Evolutionary conservation across 179 eudicot species (phyloP).

Genomic region (Silene coronaria): DNA sequence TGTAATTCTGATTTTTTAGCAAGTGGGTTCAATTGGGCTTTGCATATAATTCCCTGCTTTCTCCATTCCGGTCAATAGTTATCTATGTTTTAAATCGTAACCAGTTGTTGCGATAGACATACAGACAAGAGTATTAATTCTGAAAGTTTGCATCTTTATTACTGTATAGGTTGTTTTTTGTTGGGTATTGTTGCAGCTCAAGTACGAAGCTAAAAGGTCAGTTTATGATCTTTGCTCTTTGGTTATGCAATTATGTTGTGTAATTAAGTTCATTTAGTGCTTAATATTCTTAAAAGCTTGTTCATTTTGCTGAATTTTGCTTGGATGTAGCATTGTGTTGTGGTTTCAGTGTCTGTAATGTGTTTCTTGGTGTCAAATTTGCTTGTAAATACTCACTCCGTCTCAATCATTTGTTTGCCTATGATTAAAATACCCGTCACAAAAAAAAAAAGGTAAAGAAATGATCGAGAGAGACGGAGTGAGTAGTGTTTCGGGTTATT

Average conservation of each 20-base stretch:
- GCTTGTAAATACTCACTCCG: neutral
- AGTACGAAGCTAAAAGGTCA: constrained; percentile 16
- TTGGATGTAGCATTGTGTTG: no score
- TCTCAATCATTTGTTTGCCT: neutral
- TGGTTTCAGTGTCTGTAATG: neutral
- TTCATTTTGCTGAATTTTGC: neutral
- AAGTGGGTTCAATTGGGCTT: constrained; percentile 27
- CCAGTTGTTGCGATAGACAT: no score
- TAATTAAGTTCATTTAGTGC: neutral
- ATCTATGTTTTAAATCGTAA: no score
- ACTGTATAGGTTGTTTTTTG: neutral
- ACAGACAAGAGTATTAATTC: neutral
- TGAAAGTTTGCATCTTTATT: constrained; percentile 1
- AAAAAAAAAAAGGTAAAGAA: no score
- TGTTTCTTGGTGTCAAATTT: constrained; percentile 2
- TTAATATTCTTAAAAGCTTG: neutral
- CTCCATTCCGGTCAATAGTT: neutral
- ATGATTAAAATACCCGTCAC: no score
- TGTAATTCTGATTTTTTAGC: constrained; percentile 16
- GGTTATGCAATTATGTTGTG: neutral
- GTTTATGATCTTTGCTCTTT: neutral
- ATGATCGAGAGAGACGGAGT: neutral
- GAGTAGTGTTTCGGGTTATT: neutral
- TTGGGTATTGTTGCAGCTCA: constrained; percentile 8
- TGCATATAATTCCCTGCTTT: neutral